These are phyloP conservation scores for Paecilomyces sp. DNA, from an alignment of 2,329 filamentous ascomycete genomes.

Conservation along the genomic window DNA sequence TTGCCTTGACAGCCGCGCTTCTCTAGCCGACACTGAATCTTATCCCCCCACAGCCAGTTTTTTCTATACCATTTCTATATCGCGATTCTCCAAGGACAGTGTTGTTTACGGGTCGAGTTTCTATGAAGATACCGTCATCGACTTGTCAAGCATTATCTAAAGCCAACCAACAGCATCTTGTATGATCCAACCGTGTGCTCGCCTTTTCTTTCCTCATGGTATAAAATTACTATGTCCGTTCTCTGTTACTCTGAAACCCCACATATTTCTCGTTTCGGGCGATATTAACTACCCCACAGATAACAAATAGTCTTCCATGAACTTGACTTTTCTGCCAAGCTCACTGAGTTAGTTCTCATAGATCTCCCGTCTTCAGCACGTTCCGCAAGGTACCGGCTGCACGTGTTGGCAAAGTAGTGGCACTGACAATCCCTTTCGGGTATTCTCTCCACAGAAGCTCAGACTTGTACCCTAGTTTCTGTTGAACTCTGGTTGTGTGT, in stretches of 20 bases:
- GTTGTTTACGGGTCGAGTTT: background rate
- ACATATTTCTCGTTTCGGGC: background rate
- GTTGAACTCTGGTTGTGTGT: background rate
- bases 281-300: background rate
- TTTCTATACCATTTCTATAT: background rate
- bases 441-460: background rate
- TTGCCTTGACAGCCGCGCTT: background rate
- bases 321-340: background rate
- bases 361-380: background rate
- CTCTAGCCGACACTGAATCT: background rate
- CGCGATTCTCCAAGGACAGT: background rate
- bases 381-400: background rate
- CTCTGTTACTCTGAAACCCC: background rate
- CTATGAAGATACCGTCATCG: background rate
- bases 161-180: background rate
- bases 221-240: background rate
- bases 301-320: background rate
- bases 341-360: too few relatives aligned
- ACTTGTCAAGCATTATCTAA: background rate
- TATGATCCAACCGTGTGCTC: background rate
- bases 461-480: background rate
- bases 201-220: background rate
- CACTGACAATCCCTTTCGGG: background rate
- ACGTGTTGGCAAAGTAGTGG: background rate
- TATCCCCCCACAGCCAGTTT: background rate